Conservation (phyloP, 208 protist species). For the Trichomonas tenax region DNA sequence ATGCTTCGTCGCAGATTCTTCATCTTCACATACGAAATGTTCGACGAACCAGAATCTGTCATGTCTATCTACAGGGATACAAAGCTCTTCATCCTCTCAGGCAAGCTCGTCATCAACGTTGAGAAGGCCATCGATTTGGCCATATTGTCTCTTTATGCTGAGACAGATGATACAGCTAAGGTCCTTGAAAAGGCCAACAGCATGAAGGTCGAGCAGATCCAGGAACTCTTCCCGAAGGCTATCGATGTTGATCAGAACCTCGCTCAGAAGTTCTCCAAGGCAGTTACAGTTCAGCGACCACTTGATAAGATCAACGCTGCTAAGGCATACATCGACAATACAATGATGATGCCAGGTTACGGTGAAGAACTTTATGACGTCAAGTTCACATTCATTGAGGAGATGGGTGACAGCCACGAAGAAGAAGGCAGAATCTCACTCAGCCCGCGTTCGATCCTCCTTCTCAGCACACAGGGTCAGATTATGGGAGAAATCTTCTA, state of each 20-base stretch:
- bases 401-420: background rate
- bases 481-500: background rate
- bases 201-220: background rate
- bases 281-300: background rate
- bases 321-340: background rate
- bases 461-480: background rate
- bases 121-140: background rate
- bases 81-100: background rate
- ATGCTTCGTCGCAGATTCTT: background rate
- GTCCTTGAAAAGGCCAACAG: background rate
- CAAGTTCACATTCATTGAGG: background rate
- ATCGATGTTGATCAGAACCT: background rate
- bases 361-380: background rate
- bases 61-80: background rate
- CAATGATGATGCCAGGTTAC: background rate
- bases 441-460: background rate
- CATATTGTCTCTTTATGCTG: background rate
- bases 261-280: background rate
- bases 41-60: background rate
- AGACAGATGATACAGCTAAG: background rate
- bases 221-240: background rate
- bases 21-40: background rate
- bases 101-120: background rate
- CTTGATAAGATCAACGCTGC: background rate
- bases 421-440: background rate